Evolutionary conservation across 192 early-diverging fungal species (phyloP), one percentile per base, ranked within the genome.

Genomic region (Coemansia sp.): DNA sequence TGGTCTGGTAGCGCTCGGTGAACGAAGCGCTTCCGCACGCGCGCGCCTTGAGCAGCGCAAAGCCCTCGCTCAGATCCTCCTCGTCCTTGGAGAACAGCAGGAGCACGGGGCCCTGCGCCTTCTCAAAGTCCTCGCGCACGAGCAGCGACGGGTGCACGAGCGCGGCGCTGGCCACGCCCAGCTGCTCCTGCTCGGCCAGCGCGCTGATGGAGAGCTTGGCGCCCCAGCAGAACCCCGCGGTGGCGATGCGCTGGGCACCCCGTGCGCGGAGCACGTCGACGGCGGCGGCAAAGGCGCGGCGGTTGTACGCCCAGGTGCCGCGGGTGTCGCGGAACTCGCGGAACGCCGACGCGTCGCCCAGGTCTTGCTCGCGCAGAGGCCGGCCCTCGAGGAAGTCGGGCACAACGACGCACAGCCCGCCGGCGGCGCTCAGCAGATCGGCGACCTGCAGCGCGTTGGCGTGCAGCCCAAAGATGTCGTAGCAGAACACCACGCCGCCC

Each of bases 141-240:
- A 81, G 51, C 50, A 77, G 55, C 28, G 82, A 77, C 30, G 84
- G 83, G 34, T 87, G 86, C 19, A 80, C 58, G 17, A 80, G 46
- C 10, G 78, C 73, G 23, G 69, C 67, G 4, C 71, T 60, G 41
- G 60, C 42, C 42, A 80, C 76, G 17, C 67, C 74, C 14, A 34
- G 43, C 14, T 20, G 18, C 29, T 76, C 72, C 10, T 73, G n/a
- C n/a, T n/a, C 56, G 3, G 69, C 71, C n/a, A 63, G 56, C 18
- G 74, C 69, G 36, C 67, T 50, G 9, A 67, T 62, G 18, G 77
- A 53, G 46, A 84, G 56, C 70, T 81, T 75, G 11, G 72, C 80
- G 29, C 86, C 83, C 83, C 84, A 85, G 72, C 84, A 85, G 53
- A 82, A 80, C n/a, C 84, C 86, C 51, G 80, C 64, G n/a, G 78